phyloP scores from a whole-genome alignment of 495 filamentous ascomycete genomes.

The Hypoxylon cercidicola region DNA sequence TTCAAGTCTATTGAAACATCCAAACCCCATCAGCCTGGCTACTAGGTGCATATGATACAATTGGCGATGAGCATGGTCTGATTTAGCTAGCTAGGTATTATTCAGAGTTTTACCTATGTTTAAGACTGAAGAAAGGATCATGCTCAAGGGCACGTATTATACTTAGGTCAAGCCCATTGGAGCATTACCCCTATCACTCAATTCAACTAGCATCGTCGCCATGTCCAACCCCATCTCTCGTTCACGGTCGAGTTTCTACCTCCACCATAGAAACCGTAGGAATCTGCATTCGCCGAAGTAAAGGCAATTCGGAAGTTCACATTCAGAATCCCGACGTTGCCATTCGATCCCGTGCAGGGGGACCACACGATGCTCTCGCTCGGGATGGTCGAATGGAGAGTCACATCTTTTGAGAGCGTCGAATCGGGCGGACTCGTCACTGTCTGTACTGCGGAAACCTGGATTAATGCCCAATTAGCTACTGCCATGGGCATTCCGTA shows the following conservation, averaged over 20 bases:
- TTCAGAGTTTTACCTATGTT: too few relatives aligned
- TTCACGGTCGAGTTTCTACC: constrained; percentile 21
- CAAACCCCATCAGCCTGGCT: too few relatives aligned
- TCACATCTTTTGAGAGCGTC: constrained; percentile 9
- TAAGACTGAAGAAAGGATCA: too few relatives aligned
- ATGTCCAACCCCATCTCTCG: constrained; percentile 26
- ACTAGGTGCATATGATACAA: too few relatives aligned
- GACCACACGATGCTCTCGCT: constrained; percentile 45
- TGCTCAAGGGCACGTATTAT: too few relatives aligned
- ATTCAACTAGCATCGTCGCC: constrained; percentile 22
- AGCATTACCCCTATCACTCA: neutral
- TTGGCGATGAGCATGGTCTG: too few relatives aligned
- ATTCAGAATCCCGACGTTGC: constrained; percentile 48
- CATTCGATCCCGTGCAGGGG: constrained; percentile 37
- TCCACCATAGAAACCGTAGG: constrained; percentile 23
- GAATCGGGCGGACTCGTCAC: constrained; percentile 12
- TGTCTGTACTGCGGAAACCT: constrained; percentile 14
- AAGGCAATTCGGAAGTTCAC: constrained; percentile 52
- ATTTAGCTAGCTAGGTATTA: too few relatives aligned
- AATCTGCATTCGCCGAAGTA: constrained; percentile 20
- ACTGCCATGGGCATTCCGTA: constrained; percentile 13
- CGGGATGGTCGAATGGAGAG: constrained; percentile 18
- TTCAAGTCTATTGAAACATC: too few relatives aligned
- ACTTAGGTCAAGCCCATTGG: too few relatives aligned
- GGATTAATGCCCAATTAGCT: neutral